phyloP scores from a whole-genome alignment of 2,329 filamentous ascomycete genomes.

The Alternaria incomplexa region DNA sequence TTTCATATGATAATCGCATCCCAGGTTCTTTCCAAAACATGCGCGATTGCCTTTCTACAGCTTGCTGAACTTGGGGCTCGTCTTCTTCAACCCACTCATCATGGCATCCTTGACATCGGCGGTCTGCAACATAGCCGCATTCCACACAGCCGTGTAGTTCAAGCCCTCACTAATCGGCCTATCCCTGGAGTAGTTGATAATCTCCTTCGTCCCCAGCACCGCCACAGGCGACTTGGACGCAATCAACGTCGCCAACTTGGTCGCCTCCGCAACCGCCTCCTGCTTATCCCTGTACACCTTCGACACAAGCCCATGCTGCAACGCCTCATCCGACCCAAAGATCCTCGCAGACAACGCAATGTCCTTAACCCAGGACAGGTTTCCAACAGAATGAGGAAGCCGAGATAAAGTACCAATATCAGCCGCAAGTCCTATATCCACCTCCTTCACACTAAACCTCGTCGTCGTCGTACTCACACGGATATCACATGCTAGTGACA shows the following conservation, averaged over 20 bases:
- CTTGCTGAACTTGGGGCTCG: conserved; percentile 83
- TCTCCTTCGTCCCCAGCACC: conserved; percentile 84
- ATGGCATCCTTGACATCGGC: conserved; percentile 77
- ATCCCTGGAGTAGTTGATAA: conserved; percentile 82
- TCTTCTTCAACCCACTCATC: conserved; percentile 77
- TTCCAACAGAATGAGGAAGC: conserved; percentile 75
- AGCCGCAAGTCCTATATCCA: conserved; percentile 80
- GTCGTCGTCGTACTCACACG: conserved; percentile 67
- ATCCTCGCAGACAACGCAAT: conserved; percentile 73
- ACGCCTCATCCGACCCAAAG: conserved; percentile 72
- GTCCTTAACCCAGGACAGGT: conserved; percentile 78
- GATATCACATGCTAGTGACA: conserved; percentile 73
- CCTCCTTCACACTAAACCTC: conserved; percentile 76
- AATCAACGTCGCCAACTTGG: conserved; percentile 69
- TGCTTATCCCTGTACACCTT: conserved; percentile 67
- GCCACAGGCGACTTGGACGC: conserved; percentile 86
- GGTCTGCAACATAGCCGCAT: conserved; percentile 81
- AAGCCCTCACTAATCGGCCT: conserved; percentile 78
- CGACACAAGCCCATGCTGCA: conserved; percentile 73
- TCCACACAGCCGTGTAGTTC: conserved; percentile 87
- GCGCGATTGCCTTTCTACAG: conserved; percentile 57
- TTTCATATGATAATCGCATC: background rate
- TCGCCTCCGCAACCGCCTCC: conserved; percentile 65
- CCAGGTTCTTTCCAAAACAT: background rate
- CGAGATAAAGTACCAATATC: conserved; percentile 78